A percentile compares a stretch with the other conserved stretches of the same genome.
Evolutionary conservation across 2,329 filamentous ascomycete genomes (phyloP).

Genomic region (Sclerotiophoma versabilis): DNA sequence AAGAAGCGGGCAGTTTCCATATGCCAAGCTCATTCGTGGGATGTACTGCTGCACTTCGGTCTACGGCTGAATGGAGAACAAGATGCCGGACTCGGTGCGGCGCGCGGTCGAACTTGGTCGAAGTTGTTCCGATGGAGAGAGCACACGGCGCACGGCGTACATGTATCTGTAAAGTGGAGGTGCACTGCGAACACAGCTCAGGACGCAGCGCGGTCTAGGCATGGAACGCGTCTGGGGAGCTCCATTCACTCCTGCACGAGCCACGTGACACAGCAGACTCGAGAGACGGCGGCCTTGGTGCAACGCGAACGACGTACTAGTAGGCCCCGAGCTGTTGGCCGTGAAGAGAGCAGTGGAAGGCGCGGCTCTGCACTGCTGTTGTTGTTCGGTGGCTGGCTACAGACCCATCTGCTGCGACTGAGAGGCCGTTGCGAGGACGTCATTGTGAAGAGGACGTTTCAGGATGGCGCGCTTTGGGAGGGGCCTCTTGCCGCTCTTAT

Average conservation of each 20-base stretch:
- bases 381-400: neutral
- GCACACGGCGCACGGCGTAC: constrained; percentile 2
- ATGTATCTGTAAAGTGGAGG: neutral
- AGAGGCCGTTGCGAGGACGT: constrained; percentile 21
- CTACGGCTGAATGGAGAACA: constrained; percentile 1
- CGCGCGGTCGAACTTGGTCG: constrained; percentile 5
- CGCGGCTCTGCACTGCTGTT: neutral
- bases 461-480: constrained; percentile 20
- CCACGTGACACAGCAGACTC: constrained; percentile 14
- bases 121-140: constrained; percentile 4
- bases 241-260: constrained; percentile 12
- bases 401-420: constrained; percentile 1
- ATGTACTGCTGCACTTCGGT: neutral
- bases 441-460: constrained; percentile 25
- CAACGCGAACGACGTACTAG: neutral
- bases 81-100: constrained; percentile 3
- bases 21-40: constrained; percentile 15
- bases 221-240: constrained; percentile 13
- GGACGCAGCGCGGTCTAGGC: constrained; percentile 16
- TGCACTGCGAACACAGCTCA: constrained; percentile 16
- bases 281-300: constrained; percentile 10
- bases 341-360: neutral
- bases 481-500: constrained; percentile 23
- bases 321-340: neutral
- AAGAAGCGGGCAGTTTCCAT: neutral